Conservation (phyloP, 169 alveolate species). For the Pseudocohnilembus persalinus region DNA sequence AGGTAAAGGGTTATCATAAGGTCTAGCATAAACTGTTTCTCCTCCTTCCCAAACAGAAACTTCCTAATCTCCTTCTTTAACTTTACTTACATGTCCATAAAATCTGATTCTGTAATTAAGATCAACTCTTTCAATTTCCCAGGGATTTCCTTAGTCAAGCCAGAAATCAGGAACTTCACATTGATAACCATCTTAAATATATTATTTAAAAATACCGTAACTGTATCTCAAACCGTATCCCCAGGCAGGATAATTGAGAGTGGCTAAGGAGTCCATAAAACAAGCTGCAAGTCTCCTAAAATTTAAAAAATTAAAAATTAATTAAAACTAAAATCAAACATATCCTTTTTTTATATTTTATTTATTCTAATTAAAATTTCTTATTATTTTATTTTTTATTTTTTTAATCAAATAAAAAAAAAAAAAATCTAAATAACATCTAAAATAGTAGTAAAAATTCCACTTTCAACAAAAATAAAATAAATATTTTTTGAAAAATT, state of each 20-base stretch:
- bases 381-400: too few species aligned
- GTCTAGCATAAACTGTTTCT: slow-evolving; percentile 93
- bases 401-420: too few species aligned
- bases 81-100: slow-evolving; percentile 86
- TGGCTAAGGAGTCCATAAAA: slow-evolving; percentile 95
- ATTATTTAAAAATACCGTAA: slow-evolving; percentile 96
- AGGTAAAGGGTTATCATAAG: slow-evolving; percentile 96
- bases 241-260: slow-evolving; percentile 94
- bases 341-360: too few species aligned
- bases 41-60: slow-evolving; percentile 92
- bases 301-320: neutral
- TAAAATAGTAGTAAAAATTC: too few species aligned
- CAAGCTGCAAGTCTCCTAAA: slow-evolving; percentile 94
- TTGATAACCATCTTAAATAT: slow-evolving; percentile 90
- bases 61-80: slow-evolving; percentile 75
- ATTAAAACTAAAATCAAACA: neutral
- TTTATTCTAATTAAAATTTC: too few species aligned
- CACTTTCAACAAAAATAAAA: too few species aligned
- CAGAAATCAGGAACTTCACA: slow-evolving; percentile 96
- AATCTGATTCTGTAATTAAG: slow-evolving; percentile 91
- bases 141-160: slow-evolving; percentile 93
- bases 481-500: neutral
- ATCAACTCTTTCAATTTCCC: slow-evolving; percentile 95
- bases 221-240: slow-evolving; percentile 97
- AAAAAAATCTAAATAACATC: too few species aligned